Conservation (phyloP, 208 protist genomes). For the Wallacemonas sp. region DNA sequence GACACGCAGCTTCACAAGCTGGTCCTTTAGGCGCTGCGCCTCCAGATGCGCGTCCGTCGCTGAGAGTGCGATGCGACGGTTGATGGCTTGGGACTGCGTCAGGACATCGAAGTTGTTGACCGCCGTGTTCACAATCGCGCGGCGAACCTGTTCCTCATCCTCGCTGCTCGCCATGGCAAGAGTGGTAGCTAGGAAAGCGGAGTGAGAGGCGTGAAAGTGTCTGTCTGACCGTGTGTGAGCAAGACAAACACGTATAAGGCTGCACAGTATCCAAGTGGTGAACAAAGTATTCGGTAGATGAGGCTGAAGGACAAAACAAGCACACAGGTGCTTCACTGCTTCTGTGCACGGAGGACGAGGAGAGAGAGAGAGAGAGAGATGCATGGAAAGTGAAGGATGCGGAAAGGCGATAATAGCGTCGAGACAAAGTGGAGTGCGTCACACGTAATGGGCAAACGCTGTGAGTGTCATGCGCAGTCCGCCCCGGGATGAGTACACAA, state of each 20-base stretch:
- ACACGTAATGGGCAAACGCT: too few relatives aligned
- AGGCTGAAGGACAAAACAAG: too few relatives aligned
- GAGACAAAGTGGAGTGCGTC: too few relatives aligned
- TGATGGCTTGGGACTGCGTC: constrained; percentile 51
- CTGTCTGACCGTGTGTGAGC: too few relatives aligned
- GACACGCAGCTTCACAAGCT: constrained; percentile 51
- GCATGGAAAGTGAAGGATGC: not conserved
- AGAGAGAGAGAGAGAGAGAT: not conserved
- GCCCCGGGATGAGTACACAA: not conserved
- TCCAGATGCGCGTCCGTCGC: constrained; percentile 37
- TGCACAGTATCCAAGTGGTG: too few relatives aligned
- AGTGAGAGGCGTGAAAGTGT: too few relatives aligned
- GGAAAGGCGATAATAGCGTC: too few relatives aligned
- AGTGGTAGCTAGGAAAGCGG: not conserved
- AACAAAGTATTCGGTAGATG: too few relatives aligned
- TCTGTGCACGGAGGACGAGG: not conserved
- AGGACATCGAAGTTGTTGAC: constrained; percentile 73
- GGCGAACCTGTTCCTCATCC: constrained; percentile 50
- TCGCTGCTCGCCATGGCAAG: not conserved
- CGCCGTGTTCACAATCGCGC: constrained; percentile 61
- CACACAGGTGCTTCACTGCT: too few relatives aligned
- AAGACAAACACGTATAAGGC: too few relatives aligned
- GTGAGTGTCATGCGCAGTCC: too few relatives aligned
- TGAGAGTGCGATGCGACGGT: constrained; percentile 35
- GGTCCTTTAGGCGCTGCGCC: constrained; percentile 41